These are phyloP conservation scores for Aspergillus luchuensis DNA, from an alignment of 2,329 filamentous ascomycete species.

Conservation along the genomic window DNA sequence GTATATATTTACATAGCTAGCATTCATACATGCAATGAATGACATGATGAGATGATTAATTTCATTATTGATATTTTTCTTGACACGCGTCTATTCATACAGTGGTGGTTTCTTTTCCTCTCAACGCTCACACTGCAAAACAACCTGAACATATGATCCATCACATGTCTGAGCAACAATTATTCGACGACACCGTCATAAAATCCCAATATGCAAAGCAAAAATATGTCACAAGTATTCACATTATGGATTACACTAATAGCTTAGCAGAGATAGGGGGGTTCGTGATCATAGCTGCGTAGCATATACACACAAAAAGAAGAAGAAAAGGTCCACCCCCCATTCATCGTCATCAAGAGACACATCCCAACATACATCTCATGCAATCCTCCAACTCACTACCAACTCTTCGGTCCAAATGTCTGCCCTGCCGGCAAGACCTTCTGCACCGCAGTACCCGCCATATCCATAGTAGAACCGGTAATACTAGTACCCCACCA, in stretches of 20 bases:
- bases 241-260: background rate
- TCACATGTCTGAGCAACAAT: no score
- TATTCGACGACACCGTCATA: no score
- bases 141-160: no score
- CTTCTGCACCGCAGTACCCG: constrained; percentile 61
- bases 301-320: background rate
- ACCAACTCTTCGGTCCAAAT: constrained; percentile 58
- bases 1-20: background rate
- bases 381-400: background rate
- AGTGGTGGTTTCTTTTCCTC: no score
- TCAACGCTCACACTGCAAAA: no score
- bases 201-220: no score
- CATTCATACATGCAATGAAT: background rate
- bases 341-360: background rate
- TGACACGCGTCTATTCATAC: no score
- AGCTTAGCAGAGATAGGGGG: background rate
- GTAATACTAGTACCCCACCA: constrained; percentile 72
- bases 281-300: constrained; percentile 1
- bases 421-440: constrained; percentile 56
- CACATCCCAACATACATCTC: background rate
- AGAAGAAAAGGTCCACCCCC: no score
- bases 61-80: no score
- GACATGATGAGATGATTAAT: background rate
- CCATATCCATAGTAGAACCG: constrained; percentile 62
- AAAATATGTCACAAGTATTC: background rate